A percentile compares a stretch with the other conserved stretches of the same genome.
Evolutionary conservation across 2,329 filamentous ascomycete species (phyloP).

Genomic region (Diplodia intermedia): DNA sequence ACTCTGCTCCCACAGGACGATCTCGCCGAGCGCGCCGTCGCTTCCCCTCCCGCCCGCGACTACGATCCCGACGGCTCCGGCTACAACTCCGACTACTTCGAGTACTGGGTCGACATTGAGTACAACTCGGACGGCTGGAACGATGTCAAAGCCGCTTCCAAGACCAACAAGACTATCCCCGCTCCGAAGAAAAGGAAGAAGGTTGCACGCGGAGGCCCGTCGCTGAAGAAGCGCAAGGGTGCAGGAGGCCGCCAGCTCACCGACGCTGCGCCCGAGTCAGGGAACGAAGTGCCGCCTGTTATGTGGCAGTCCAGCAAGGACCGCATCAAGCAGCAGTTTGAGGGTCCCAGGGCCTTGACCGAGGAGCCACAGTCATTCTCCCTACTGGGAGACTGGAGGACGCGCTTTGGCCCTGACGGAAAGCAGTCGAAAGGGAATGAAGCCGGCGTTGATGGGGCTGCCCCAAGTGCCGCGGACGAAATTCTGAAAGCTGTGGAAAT

Average conservation of each 20-base stretch:
- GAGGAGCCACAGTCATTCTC: slow-evolving; percentile 48
- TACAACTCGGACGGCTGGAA: slow-evolving; percentile 57
- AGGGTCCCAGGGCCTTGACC: slow-evolving; percentile 33
- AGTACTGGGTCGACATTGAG: slow-evolving; percentile 58
- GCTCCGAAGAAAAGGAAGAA: slow-evolving; percentile 42
- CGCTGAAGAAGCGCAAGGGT: slow-evolving; percentile 34
- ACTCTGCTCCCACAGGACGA: slow-evolving; percentile 52
- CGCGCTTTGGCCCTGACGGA: slow-evolving; percentile 43
- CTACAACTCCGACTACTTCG: slow-evolving; percentile 56
- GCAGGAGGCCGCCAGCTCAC: slow-evolving; percentile 17
- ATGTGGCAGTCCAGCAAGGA: slow-evolving; percentile 44
- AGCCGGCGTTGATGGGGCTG: slow-evolving; percentile 23
- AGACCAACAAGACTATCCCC: slow-evolving; percentile 39
- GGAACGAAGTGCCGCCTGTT: slow-evolving; percentile 37
- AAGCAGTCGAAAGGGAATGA: slow-evolving; percentile 29
- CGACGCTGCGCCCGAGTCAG: not conserved
- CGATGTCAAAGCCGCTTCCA: slow-evolving; percentile 43
- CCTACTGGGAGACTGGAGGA: slow-evolving; percentile 55
- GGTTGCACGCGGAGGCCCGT: slow-evolving; percentile 34
- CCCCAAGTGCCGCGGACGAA: not conserved
- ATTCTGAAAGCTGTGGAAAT: not conserved
- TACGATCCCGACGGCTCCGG: slow-evolving; percentile 43
- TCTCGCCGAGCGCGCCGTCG: slow-evolving; percentile 56
- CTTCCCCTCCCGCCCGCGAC: slow-evolving; percentile 50
- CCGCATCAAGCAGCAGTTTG: slow-evolving; percentile 36